Evolutionary conservation across 2,329 filamentous ascomycete genomes (phyloP), one percentile per base, ranked within the genome.

Genomic region (Phialophora chinensis): DNA sequence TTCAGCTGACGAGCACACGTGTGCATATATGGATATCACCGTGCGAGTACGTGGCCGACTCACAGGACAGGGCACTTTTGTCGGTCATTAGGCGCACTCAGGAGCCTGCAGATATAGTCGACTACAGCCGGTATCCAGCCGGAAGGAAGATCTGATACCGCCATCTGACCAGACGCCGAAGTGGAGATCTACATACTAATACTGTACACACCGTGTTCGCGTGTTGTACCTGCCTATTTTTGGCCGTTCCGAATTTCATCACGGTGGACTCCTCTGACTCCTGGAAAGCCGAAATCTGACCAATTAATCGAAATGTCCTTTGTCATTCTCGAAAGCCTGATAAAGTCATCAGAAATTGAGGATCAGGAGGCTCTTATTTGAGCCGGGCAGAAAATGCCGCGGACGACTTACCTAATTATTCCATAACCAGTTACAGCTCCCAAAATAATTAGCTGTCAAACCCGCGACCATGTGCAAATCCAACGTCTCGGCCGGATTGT

Each of bases 1-100:
- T 64, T 64, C 62, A 64, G 62, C 62, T 64, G 44, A 64, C 53
- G 53, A 29, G 53, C 29, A 35, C 20, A 25, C 49, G 35, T 6
- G 12, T n/a, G 49, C 10, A 52, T 11, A 54, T 27, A 4, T 27
- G 14, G 53, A 33, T 20, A 55, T 14, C 53, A n/a, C 29, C 53
- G 29, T 55, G 11, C 29, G 53, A 35, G 29, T n/a, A 29, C 53
- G 17, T 55, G 53, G 25, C 29, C 53, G 7, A 33, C 27, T 31
- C 29, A 20, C n/a, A 29, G 29, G n/a, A 35, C 14, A 55, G 20
- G 53, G 53, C 53, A 29, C 53, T 55, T 55, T 55, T 55, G 29
- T 20, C 17, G 12, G 31, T 55, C n/a, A 55, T 20, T 7, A 35
- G 52, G 53, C 53, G 52, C 29, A 10, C 17, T 55, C 29, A 14